Evolutionary conservation across 305 asterid species (phyloP), one percentile per base, ranked within the genome.

Genomic region (Euphrasia arctica): DNA sequence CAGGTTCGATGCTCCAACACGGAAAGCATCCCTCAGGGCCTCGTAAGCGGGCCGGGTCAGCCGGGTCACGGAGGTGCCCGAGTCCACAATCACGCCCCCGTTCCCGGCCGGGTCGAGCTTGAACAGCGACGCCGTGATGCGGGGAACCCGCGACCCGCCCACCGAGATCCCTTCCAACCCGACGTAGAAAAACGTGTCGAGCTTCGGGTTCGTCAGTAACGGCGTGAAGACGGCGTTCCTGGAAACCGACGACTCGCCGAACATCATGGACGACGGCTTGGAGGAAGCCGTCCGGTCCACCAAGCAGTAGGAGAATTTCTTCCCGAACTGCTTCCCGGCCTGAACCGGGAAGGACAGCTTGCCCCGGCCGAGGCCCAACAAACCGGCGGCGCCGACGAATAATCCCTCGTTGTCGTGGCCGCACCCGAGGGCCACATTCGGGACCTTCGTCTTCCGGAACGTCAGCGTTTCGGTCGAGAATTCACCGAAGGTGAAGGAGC

Each of bases 51-150:
- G 82, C 47, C 70, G 78, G 70, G 72, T 68, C 51, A 85, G 36
- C 25, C 89, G 78, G 28, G 93, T 83, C 3, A 85, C 84, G 52
- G 87, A 65, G 2, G 93, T 85, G n/a, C 93, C 93, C 1, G 89
- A 83, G 51, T 85, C 93, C 0, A 85, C 74, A 0, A 85, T 83
- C 27, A 83, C 83, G 0, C 89, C 93, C 12, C 93, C 89, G 60
- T 73, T 63, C 10, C 89, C 89, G 5, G 50, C 50, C 15, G 56
- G 50, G 72, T 82, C 85, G 10, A 85, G 58, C 65, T 70, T 76
- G 65, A 82, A 85, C 0, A 63, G 71, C 42, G 80, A 71, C 48
- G 83, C 45, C 1, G 74, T 70, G 11, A 85, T 68, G 39, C 79
- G 79, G 18, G 54, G 78, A 4, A 85, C 78, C 2, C 78, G 81